Base-by-base conservation (phyloP, 2,329 filamentous ascomycete genomes). In the Penicillium vulpinum region DNA sequence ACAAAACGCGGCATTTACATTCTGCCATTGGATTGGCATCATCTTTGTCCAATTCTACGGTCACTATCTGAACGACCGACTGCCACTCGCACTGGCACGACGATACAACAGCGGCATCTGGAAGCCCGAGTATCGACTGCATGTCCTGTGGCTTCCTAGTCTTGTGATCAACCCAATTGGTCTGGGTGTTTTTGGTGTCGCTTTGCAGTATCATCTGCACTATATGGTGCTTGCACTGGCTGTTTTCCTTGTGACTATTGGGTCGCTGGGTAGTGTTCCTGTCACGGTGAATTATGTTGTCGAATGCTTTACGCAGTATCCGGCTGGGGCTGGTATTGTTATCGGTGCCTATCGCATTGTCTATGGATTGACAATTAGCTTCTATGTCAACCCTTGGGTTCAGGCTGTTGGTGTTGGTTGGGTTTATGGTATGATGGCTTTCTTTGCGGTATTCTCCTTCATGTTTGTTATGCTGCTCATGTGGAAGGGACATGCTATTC, bases 341-440 rank as follows among this genome's bases (percentile, higher is more conserved):
- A 62, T 70, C 39, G 62, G 61, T 21, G 56, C 63, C 5, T 73
- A 68, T 51, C 66, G 76, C 0, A 64, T 77, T n/a, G 65, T 63
- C 3, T 73, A 75, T 40, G 75, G 75, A 5, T 54, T 78, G 18
- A 71, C 71, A 0, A 70, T 77, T 16, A 69, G 69, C 21, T 78
- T 78, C 47, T 78, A 76, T 52, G 72, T 77, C 29, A 64, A 70
- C 18, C 66, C 67, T 1, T 79, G 77, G 76, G 69, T 72, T 10
- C 66, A 52, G 5, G 65, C 64, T 8, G 71, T 78, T 2, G 67
- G 67, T 16, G 62, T 75, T 13, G 71, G 70, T 4, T 78, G 76
- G 76, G 70, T 73, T 2, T 77, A 75, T 67, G 76, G 76, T 0
- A 75, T 74, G 65, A 73, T 74, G 67, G 75, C 75, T 1, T 74